A percentile compares a stretch with the other conserved stretches of the same genome.
Evolutionary conservation across 2,329 filamentous ascomycete species (phyloP).

Genomic region (Paecilomyces fulvus): DNA sequence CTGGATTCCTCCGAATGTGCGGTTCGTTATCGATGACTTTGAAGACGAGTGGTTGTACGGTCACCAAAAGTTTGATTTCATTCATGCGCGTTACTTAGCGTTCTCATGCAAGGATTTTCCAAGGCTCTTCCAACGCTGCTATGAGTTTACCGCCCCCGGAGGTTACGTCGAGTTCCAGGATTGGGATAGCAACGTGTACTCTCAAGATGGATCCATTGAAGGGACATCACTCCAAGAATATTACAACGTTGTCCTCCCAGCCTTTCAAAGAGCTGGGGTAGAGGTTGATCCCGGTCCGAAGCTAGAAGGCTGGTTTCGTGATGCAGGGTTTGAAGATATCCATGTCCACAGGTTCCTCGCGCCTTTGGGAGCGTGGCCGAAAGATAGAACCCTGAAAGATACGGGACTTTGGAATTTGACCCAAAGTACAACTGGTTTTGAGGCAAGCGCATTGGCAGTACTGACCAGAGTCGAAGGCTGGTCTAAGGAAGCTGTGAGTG

Average conservation of each 20-base stretch:
- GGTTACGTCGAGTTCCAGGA: constrained; percentile 28
- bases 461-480: constrained; percentile 8
- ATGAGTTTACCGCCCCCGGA: constrained; percentile 40
- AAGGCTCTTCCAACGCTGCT: constrained; percentile 38
- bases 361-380: constrained; percentile 16
- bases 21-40: constrained; percentile 50
- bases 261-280: background rate
- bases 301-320: constrained; percentile 10
- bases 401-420: constrained; percentile 14
- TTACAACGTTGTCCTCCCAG: background rate
- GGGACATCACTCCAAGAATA: background rate
- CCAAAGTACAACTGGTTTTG: constrained; percentile 16
- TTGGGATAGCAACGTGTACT: constrained; percentile 17
- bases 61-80: constrained; percentile 45
- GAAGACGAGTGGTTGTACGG: constrained; percentile 50
- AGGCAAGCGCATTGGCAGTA: constrained; percentile 17
- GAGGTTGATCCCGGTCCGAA: background rate
- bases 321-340: constrained; percentile 15
- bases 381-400: constrained; percentile 9
- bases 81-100: constrained; percentile 50
- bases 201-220: constrained; percentile 12
- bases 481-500: constrained; percentile 17
- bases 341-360: constrained; percentile 6
- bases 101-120: constrained; percentile 51
- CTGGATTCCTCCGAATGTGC: constrained; percentile 45